Conservation (phyloP, 2,329 filamentous ascomycete genomes). For the Diaporthe nobilis region DNA sequence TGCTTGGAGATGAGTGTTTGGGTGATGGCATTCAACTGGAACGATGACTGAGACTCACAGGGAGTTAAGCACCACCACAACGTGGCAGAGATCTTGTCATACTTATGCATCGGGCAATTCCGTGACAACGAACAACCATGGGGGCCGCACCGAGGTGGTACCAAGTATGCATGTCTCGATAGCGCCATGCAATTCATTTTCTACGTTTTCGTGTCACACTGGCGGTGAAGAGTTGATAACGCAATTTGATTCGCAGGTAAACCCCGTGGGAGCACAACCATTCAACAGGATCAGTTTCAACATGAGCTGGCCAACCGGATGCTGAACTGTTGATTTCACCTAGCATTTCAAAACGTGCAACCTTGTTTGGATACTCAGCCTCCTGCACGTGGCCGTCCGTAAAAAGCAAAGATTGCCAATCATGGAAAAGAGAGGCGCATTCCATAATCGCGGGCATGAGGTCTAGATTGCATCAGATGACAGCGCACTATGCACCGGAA, state of each 20-base stretch:
- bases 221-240: constrained; percentile 18
- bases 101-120: constrained; percentile 9
- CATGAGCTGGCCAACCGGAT: neutral
- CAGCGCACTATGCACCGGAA: neutral
- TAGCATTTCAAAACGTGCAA: neutral
- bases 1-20: neutral
- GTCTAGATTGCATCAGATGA: neutral
- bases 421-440: neutral
- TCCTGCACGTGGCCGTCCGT: constrained; percentile 13
- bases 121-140: neutral
- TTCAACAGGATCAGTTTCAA: constrained; percentile 12
- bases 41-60: neutral
- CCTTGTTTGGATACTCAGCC: neutral
- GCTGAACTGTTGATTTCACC: neutral
- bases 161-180: constrained; percentile 22
- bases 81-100: constrained; percentile 3
- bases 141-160: constrained; percentile 1
- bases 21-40: neutral
- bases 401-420: neutral
- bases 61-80: neutral
- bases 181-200: constrained; percentile 28
- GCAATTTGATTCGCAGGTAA: constrained; percentile 23
- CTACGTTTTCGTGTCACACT: constrained; percentile 33
- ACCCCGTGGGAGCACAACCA: constrained; percentile 14
- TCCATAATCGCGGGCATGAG: neutral